These are phyloP conservation scores for Aspergillus ostianus DNA, from an alignment of 495 filamentous ascomycete genomes.

Conservation along the genomic window DNA sequence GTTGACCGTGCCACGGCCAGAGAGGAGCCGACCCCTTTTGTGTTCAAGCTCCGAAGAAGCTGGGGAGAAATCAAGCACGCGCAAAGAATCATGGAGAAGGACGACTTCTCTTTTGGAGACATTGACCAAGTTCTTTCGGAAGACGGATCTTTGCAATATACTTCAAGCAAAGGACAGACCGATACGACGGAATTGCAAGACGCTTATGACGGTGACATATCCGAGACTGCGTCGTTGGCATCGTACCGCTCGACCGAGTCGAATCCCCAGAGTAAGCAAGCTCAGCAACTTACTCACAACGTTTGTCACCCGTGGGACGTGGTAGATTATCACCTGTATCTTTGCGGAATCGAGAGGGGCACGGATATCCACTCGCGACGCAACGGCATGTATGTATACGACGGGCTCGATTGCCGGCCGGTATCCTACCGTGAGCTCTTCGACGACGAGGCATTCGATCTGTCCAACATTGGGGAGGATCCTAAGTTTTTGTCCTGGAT, in stretches of 20 bases:
- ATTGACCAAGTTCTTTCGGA: background rate
- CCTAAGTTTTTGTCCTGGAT: slow-evolving; percentile 26
- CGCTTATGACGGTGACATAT: background rate
- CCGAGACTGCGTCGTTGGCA: background rate
- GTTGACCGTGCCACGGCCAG: slow-evolving; percentile 3
- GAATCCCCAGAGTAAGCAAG: slow-evolving; percentile 2
- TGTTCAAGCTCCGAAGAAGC: slow-evolving; percentile 22
- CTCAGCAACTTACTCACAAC: slow-evolving; percentile 5
- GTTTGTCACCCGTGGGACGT: slow-evolving; percentile 32
- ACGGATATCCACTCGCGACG: slow-evolving; percentile 15
- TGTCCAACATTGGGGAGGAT: slow-evolving; percentile 10
- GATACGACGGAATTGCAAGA: background rate
- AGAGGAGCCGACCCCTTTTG: slow-evolving; percentile 2
- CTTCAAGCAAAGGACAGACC: background rate
- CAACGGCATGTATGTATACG: slow-evolving; percentile 24
- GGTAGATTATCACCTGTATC: slow-evolving; percentile 38
- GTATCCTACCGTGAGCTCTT: slow-evolving; percentile 24
- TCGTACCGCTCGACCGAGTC: background rate
- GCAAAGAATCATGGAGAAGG: slow-evolving; percentile 11
- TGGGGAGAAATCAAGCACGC: slow-evolving; percentile 8
- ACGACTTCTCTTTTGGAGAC: background rate
- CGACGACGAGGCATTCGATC: slow-evolving; percentile 10
- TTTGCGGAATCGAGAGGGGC: slow-evolving; percentile 23
- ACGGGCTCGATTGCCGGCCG: slow-evolving; percentile 25
- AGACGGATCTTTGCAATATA: slow-evolving; percentile 2